Conservation (phyloP, 768 basidiomycete genomes). For the Neoboletus brunneissimus region DNA sequence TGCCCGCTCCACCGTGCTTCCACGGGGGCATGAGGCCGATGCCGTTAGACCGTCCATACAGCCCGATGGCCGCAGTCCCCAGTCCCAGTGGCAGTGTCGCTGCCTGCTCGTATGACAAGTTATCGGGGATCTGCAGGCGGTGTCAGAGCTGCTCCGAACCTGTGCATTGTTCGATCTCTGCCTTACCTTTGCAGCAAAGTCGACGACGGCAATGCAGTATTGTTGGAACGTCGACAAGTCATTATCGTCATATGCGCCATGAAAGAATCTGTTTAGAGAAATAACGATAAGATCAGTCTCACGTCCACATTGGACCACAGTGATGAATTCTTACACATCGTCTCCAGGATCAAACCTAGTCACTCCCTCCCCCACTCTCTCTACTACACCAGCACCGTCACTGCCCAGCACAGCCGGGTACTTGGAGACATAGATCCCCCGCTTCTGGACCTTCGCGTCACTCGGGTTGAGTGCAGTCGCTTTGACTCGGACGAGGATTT, state of each 20-base stretch:
- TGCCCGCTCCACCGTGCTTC: conserved; percentile 35
- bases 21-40: conserved; percentile 41
- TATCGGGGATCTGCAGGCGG: conserved; percentile 42
- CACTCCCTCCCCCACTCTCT: conserved; percentile 51
- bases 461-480: conserved; percentile 51
- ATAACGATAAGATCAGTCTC: conserved; percentile 25
- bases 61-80: conserved; percentile 48
- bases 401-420: conserved; percentile 48
- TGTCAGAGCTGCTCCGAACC: conserved; percentile 8
- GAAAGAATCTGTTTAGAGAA: conserved; percentile 35
- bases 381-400: conserved; percentile 52
- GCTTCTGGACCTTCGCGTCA: conserved; percentile 50
- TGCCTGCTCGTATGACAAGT: conserved; percentile 47
- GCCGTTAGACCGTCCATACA: conserved; percentile 44
- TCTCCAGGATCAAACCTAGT: conserved; percentile 49
- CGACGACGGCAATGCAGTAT: conserved; percentile 41
- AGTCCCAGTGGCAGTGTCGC: conserved; percentile 48
- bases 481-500: conserved; percentile 46
- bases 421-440: conserved; percentile 36
- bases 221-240: conserved; percentile 44
- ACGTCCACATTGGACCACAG: conserved; percentile 1
- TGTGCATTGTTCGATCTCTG: neutral
- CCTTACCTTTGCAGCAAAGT: conserved; percentile 40
- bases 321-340: conserved; percentile 42
- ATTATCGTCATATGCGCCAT: conserved; percentile 38